A percentile compares a stretch with the other conserved stretches of the same genome.
phyloP scores from a whole-genome alignment of 1,139 yeast species.

The Candida sp. region DNA sequence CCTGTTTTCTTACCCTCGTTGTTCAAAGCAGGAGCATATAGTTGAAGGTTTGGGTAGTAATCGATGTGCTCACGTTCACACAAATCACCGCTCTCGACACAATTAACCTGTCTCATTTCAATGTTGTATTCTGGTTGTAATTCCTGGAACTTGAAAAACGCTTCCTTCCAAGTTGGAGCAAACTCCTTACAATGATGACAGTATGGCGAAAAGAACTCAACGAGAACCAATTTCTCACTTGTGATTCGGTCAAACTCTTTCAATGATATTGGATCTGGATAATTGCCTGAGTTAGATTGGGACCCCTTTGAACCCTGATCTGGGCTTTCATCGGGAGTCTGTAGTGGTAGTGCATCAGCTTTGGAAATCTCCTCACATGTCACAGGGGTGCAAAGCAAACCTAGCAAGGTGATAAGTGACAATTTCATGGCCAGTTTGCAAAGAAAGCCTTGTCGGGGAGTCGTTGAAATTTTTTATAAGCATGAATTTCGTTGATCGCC shows the following conservation, averaged over 20 bases:
- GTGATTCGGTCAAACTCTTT: conserved; percentile 49
- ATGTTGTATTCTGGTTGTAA: conserved; percentile 47
- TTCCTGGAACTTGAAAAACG: conserved; percentile 47
- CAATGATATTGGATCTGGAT: conserved; percentile 29
- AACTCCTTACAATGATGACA: conserved; percentile 71
- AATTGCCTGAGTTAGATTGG: conserved; percentile 12
- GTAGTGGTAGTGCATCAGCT: neutral
- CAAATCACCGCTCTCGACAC: conserved; percentile 73
- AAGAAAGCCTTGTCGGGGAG: neutral
- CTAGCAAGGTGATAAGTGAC: conserved; percentile 3
- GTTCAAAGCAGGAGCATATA: conserved; percentile 57
- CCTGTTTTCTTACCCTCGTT: conserved; percentile 29
- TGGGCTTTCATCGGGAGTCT: neutral
- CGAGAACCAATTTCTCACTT: conserved; percentile 53
- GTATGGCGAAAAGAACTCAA: conserved; percentile 73
- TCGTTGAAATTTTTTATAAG: neutral
- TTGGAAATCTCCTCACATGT: neutral
- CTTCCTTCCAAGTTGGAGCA: conserved; percentile 67
- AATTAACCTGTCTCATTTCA: conserved; percentile 70
- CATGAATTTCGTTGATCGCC: conserved; percentile 4
- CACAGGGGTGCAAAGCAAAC: neutral
- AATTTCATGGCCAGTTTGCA: conserved; percentile 1
- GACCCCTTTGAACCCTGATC: conserved; percentile 5
- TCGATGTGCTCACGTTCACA: conserved; percentile 63
- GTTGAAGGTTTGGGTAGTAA: conserved; percentile 60